phyloP scores from a whole-genome alignment of 2,329 filamentous ascomycete species.

The Aspergillus pseudotamarii region DNA sequence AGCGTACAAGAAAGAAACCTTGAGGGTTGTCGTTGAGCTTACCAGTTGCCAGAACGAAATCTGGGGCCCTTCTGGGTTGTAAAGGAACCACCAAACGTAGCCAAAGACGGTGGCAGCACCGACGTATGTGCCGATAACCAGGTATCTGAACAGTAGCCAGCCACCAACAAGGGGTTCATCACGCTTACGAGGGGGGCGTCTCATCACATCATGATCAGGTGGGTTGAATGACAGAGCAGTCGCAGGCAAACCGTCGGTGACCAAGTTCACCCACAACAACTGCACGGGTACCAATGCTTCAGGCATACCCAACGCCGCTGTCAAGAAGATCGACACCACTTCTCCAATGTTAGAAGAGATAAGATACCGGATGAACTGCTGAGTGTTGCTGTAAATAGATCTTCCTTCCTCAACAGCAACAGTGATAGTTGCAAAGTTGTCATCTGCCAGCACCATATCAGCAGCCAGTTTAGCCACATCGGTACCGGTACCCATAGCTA shows the following conservation, averaged over 20 bases:
- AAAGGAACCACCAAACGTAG: constrained; percentile 99
- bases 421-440: constrained; percentile 98
- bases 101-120: constrained; percentile 92
- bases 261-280: constrained; percentile 97
- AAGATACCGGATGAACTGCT: constrained; percentile 98
- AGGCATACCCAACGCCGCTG: constrained; percentile 93
- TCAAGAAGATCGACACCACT: constrained; percentile 98
- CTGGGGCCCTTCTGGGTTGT: constrained; percentile 84
- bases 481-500: constrained; percentile 97
- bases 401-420: constrained; percentile 94
- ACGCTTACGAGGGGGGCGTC: constrained; percentile 82
- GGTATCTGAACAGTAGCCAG: constrained; percentile 97
- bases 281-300: constrained; percentile 97
- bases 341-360: constrained; percentile 99
- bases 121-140: constrained; percentile 94
- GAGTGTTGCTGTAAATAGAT: constrained; percentile 99
- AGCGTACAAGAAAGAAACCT: constrained; percentile 11
- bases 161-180: constrained; percentile 90
- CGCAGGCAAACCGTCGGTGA: constrained; percentile 94
- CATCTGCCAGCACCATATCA: constrained; percentile 97
- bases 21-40: constrained; percentile 30
- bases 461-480: constrained; percentile 95
- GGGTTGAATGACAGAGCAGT: constrained; percentile 98
- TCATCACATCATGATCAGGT: constrained; percentile 98
- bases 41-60: constrained; percentile 86